Evolutionary conservation across 73 alveolate species (phyloP).

Genomic region (Paramecium octaurelia): DNA sequence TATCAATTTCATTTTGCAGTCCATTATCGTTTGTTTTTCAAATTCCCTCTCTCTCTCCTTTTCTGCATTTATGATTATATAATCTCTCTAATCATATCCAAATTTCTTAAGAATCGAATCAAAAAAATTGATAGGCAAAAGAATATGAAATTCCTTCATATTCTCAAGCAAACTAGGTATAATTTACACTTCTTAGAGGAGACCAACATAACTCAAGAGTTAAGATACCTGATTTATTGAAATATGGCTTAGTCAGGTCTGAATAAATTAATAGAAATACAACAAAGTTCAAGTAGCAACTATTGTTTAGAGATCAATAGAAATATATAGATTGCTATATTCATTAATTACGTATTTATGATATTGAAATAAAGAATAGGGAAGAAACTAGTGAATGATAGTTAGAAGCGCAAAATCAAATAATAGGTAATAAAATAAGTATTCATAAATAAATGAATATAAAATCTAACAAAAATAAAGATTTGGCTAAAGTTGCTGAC

Average conservation of each 20-base stretch:
- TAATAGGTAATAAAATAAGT: background rate
- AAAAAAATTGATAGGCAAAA: background rate
- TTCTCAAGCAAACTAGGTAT: background rate
- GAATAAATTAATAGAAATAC: background rate
- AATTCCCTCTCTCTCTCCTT: background rate
- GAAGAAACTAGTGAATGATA: background rate
- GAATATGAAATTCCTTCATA: background rate
- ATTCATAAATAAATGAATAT: background rate
- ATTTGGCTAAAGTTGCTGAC: background rate
- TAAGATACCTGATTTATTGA: background rate
- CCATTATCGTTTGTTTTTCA: background rate
- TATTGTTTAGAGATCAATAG: background rate
- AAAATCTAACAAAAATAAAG: background rate
- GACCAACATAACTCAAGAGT: background rate
- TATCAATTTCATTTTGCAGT: background rate
- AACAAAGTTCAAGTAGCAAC: background rate
- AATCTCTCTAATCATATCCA: background rate
- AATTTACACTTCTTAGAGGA: background rate
- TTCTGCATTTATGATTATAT: background rate
- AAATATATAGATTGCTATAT: background rate
- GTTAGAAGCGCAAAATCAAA: background rate
- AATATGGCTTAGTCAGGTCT: background rate
- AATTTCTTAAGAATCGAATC: background rate
- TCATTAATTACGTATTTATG: background rate
- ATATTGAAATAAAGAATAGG: background rate